Conservation (phyloP, 768 basidiomycete genomes). For the Daedaleopsis nitida region DNA sequence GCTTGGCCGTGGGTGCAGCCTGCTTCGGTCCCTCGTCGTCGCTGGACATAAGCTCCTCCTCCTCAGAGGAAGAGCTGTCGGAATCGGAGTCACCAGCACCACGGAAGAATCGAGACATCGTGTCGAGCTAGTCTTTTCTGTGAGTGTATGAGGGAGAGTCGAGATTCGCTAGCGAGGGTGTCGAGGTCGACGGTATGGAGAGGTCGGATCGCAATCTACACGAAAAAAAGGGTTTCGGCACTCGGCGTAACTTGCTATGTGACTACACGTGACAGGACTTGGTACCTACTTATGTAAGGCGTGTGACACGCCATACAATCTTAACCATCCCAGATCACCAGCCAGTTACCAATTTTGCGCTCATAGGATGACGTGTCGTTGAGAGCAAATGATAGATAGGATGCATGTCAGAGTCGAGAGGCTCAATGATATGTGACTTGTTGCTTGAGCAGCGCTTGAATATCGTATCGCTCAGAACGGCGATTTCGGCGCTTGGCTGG, state of each 20-base stretch:
- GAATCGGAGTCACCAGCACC: conserved; percentile 83
- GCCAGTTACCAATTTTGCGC: no score
- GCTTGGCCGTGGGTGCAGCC: conserved; percentile 46
- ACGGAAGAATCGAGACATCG: conserved; percentile 90
- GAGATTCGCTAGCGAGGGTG: neutral
- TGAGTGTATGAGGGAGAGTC: neutral
- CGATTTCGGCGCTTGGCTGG: no score
- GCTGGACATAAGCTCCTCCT: conserved; percentile 72
- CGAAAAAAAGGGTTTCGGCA: conserved; percentile 20
- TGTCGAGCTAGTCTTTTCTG: conserved; percentile 5
- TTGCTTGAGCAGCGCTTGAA: no score
- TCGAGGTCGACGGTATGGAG: conserved; percentile 9
- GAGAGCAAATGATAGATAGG: no score
- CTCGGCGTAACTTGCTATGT: conserved; percentile 13
- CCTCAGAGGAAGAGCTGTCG: conserved; percentile 68
- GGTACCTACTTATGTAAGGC: no score
- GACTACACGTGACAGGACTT: neutral
- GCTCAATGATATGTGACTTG: no score
- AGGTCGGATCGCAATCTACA: neutral
- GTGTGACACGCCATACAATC: no score
- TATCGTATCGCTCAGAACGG: no score
- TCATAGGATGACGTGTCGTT: no score
- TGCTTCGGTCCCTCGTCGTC: conserved; percentile 67
- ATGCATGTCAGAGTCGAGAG: no score
- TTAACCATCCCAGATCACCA: no score